Base-by-base conservation (phyloP, 2,329 filamentous ascomycete species). In the Trichophyton benhamiae region DNA sequence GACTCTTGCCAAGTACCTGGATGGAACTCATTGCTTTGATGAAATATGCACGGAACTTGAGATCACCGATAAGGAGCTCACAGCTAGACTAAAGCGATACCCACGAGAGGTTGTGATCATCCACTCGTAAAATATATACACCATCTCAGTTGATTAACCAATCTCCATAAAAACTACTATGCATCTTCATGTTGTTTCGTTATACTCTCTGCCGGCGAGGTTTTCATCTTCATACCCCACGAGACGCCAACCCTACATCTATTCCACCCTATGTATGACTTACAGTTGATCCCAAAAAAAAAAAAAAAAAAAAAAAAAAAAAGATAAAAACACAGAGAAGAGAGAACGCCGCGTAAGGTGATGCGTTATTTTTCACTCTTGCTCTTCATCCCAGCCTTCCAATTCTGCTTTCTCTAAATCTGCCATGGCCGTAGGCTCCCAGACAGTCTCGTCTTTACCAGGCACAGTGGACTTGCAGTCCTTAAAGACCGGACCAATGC, bases 401-500 rank as follows among this genome's bases (percentile, higher is more conserved):
- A 87, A 82, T 75, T 95, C 91, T 62, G 79, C 81, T 76, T 87
- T 87, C 68, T 92, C 81, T 60, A 88, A 80, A 64, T 85, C 82
- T 15, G 82, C 81, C 89, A 96, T 91, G 62, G 82, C 79, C 3
- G 80, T 81, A 2, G 84, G 77, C 65, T 86, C 86, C 74, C 95
- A 96, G 61, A 96, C 87, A 0, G 84, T 83, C 62, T 94, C 87
- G 1, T 79, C 77, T 22, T 72, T 75, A 1, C 85, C 78, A 15
- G 91, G 90, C 48, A 96, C 86, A 61, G 83, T 83, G 41, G 90
- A 81, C 67, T 84, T 87, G 67, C 91, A 89, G 68, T 88, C 88
- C 64, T 91, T 87, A 68, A 99, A 95, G 0, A 97, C 90, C 0
- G 89, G 87, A 0, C 91, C 89, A 66, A 99, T 95, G 44, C 85